Percentiles rank a stretch among this genome's conserved stretches.
Conservation (phyloP, 2,329 filamentous ascomycete species). For the Berkeleyomyces rouxiae region DNA sequence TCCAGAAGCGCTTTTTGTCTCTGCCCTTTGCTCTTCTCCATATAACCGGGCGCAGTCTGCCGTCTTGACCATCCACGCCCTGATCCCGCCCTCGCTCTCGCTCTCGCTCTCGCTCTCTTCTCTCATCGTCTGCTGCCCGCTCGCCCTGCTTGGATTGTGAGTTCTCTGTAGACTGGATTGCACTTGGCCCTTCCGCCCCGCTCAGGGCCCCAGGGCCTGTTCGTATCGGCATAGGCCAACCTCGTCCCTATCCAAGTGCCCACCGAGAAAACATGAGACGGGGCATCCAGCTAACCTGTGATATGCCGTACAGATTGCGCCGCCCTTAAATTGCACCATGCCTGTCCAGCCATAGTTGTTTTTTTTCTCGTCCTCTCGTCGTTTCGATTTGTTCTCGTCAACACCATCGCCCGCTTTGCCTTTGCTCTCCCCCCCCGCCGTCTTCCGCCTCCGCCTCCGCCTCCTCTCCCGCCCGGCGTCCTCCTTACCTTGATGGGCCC, state of each 20-base stretch:
- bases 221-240: constrained; percentile 1
- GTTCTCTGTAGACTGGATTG: neutral
- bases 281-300: neutral
- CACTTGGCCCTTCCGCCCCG: neutral
- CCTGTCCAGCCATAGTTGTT: neutral
- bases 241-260: constrained; percentile 1
- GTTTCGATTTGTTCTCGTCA: neutral
- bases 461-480: neutral
- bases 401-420: neutral
- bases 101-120: neutral
- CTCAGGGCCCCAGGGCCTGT: constrained; percentile 2
- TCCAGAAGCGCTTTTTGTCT: too few species aligned
- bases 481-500: neutral
- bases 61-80: neutral
- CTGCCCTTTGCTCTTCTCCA: neutral
- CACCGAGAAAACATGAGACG: neutral
- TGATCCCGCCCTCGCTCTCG: neutral
- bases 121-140: neutral
- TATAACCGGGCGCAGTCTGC: neutral
- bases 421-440: neutral
- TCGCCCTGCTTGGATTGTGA: neutral
- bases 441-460: neutral
- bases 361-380: neutral
- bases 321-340: constrained; percentile 1
- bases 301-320: neutral